A percentile compares a stretch with the other conserved stretches of the same genome.
phyloP scores from a whole-genome alignment of 768 basidiomycete genomes.

The Trametes cubensis region DNA sequence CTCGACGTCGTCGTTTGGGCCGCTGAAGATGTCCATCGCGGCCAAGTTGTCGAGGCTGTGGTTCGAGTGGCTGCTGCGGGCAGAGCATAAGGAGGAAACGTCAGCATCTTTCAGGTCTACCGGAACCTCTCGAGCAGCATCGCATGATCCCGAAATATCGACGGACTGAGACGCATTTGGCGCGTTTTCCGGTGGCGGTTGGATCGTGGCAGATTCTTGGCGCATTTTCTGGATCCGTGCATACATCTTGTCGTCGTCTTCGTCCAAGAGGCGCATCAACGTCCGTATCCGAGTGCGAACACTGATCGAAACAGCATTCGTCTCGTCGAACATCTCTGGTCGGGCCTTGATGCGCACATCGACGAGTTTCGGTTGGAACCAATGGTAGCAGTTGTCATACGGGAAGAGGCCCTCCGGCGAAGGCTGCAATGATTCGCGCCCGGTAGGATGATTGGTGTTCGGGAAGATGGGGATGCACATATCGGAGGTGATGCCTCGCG shows the following conservation, averaged over 20 bases:
- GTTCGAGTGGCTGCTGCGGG: neutral
- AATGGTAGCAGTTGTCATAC: conserved; percentile 14
- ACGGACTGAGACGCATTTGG: too few species aligned
- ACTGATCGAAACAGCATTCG: neutral
- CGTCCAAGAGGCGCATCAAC: neutral
- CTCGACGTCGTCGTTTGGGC: neutral
- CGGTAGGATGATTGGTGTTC: neutral
- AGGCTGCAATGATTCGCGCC: neutral
- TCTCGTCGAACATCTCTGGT: neutral
- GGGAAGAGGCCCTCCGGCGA: neutral
- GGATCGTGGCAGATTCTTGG: too few species aligned
- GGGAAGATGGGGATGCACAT: conserved; percentile 12
- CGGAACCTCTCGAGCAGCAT: neutral
- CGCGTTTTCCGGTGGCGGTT: too few species aligned
- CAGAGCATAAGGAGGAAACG: neutral
- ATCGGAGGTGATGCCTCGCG: neutral
- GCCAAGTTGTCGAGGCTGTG: neutral
- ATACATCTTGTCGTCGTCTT: neutral
- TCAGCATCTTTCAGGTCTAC: neutral
- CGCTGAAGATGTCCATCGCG: neutral
- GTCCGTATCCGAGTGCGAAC: neutral
- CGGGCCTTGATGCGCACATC: neutral
- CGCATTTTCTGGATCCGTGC: too few species aligned
- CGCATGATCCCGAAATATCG: too few species aligned
- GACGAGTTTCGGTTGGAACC: neutral